Conservation (phyloP, 2,329 filamentous ascomycete genomes). For the Microcyclosporella mali region DNA sequence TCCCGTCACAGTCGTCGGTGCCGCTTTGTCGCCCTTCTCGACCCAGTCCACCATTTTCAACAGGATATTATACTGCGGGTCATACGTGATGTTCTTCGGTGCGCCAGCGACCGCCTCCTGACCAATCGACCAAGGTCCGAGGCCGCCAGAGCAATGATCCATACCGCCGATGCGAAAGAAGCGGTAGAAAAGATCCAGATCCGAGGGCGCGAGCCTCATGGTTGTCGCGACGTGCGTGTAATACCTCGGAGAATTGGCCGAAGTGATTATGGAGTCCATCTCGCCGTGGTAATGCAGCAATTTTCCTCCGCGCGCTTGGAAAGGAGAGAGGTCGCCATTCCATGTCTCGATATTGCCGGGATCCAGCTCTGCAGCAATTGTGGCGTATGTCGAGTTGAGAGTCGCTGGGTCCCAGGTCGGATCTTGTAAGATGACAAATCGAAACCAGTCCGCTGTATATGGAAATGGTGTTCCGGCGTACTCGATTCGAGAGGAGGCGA, state of each 20-base stretch:
- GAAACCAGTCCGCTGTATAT: slow-evolving; percentile 44
- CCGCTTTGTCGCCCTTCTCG: slow-evolving; percentile 23
- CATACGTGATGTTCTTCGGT: neutral
- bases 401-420: slow-evolving; percentile 36
- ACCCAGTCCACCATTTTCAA: slow-evolving; percentile 38
- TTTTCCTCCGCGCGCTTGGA: slow-evolving; percentile 39
- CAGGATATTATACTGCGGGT: slow-evolving; percentile 41
- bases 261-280: slow-evolving; percentile 36
- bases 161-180: slow-evolving; percentile 49
- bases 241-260: slow-evolving; percentile 41
- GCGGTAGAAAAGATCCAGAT: slow-evolving; percentile 49
- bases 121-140: slow-evolving; percentile 38
- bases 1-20: slow-evolving; percentile 31
- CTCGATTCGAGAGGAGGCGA: slow-evolving; percentile 29
- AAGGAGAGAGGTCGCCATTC: slow-evolving; percentile 37
- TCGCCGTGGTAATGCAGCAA: slow-evolving; percentile 41
- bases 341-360: slow-evolving; percentile 37
- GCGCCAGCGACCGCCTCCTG: slow-evolving; percentile 21
- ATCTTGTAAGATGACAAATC: slow-evolving; percentile 44
- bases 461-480: slow-evolving; percentile 37
- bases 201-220: slow-evolving; percentile 42
- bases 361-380: slow-evolving; percentile 30
- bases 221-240: slow-evolving; percentile 36
- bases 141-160: slow-evolving; percentile 45
- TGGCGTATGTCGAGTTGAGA: slow-evolving; percentile 34